Conservation (phyloP, 2,329 filamentous ascomycete species). For the Lecanicillium sp. region DNA sequence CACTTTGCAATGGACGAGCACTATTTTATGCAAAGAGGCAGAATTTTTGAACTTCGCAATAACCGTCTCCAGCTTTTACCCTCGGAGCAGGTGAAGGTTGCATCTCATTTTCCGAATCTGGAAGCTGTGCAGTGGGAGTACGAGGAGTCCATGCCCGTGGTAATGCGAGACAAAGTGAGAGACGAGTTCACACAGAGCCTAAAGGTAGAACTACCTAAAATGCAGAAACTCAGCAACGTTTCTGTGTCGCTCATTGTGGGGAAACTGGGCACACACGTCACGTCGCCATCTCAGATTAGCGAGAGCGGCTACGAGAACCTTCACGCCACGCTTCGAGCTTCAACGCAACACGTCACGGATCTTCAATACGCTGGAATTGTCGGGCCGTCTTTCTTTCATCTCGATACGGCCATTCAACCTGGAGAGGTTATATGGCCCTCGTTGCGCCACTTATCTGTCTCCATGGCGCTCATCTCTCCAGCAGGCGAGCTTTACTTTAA, state of each 20-base stretch:
- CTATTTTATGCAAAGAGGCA: slow-evolving; percentile 2
- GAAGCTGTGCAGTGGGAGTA: neutral
- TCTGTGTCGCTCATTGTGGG: neutral
- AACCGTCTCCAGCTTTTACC: neutral
- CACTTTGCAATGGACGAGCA: slow-evolving; percentile 1
- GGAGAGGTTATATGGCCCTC: neutral
- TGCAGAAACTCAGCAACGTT: neutral
- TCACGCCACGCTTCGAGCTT: neutral
- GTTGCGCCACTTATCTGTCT: neutral
- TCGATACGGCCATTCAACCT: neutral
- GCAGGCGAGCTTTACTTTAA: neutral
- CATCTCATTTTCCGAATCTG: slow-evolving; percentile 1
- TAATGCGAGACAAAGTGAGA: neutral
- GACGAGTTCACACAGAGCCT: neutral
- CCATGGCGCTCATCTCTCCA: neutral
- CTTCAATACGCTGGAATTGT: neutral
- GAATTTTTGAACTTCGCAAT: neutral
- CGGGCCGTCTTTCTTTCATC: neutral
- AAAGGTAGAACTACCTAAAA: neutral
- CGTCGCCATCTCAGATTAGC: neutral
- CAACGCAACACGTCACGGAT: neutral
- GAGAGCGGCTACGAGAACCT: neutral
- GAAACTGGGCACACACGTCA: neutral
- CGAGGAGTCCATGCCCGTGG: neutral
- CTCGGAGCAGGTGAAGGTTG: neutral